These are phyloP conservation scores for Cladosporium cucumerinum DNA, from an alignment of 2,329 filamentous ascomycete genomes.

Conservation along the genomic window DNA sequence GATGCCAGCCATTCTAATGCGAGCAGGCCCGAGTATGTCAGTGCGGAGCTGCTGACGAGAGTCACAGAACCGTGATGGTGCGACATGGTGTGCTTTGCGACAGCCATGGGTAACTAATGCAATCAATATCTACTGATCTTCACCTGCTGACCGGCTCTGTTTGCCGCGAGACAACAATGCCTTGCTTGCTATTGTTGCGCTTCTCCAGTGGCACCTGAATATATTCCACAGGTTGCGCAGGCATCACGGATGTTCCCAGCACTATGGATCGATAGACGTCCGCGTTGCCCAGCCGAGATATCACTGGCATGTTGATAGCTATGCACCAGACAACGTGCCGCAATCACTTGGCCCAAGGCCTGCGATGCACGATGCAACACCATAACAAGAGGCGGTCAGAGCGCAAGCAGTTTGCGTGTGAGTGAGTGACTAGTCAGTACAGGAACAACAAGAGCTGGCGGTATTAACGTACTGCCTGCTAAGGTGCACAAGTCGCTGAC, in stretches of 20 bases:
- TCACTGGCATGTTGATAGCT: constrained; percentile 14
- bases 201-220: not conserved
- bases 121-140: not conserved
- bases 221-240: not conserved
- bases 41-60: constrained; percentile 2
- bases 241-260: constrained; percentile 2
- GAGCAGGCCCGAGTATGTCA: not conserved
- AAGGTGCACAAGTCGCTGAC: not conserved
- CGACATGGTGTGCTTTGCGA: not conserved
- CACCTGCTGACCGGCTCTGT: not conserved
- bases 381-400: constrained; percentile 5
- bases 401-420: not conserved
- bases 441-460: not conserved
- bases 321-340: constrained; percentile 16
- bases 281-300: constrained; percentile 14
- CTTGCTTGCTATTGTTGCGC: not conserved
- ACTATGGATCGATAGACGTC: constrained; percentile 6
- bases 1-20: constrained; percentile 11
- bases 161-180: not conserved
- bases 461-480: not conserved
- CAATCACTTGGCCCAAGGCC: constrained; percentile 9
- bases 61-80: constrained; percentile 2
- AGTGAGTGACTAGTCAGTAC: not conserved
- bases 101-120: not conserved
- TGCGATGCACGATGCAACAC: constrained; percentile 8